phyloP scores from a whole-genome alignment of 73 alveolate genomes.

The Loxodes magnus region DNA sequence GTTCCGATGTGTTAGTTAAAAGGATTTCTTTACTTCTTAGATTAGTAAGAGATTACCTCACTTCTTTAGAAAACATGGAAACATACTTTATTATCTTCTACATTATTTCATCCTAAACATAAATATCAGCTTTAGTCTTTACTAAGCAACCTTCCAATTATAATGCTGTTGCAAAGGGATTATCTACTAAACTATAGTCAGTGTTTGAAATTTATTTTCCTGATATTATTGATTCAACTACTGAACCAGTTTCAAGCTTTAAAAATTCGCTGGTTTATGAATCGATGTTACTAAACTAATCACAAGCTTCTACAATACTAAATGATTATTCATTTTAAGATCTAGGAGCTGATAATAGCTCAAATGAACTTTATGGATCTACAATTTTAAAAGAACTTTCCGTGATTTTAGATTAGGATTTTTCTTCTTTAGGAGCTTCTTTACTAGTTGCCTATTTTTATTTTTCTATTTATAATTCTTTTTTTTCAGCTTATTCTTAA shows the following conservation, averaged over 20 bases:
- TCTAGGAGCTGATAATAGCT: too few relatives aligned
- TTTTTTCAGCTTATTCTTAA: too few relatives aligned
- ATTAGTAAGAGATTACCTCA: conserved; percentile 28
- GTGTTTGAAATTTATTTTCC: neutral
- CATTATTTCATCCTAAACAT: conserved; percentile 64
- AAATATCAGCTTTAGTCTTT: conserved; percentile 52
- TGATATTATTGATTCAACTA: neutral
- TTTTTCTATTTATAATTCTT: too few relatives aligned
- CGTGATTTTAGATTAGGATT: too few relatives aligned
- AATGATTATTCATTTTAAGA: too few relatives aligned
- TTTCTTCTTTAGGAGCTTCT: too few relatives aligned
- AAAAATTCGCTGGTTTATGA: too few relatives aligned
- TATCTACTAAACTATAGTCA: conserved; percentile 2
- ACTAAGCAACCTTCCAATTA: conserved; percentile 18
- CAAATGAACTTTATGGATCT: too few relatives aligned
- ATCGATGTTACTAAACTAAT: too few relatives aligned
- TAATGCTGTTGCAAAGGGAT: conserved; percentile 5
- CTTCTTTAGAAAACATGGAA: conserved; percentile 68
- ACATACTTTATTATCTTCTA: conserved; percentile 63
- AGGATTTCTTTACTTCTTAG: conserved; percentile 49
- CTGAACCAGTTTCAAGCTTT: conserved; percentile 6
- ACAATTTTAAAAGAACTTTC: too few relatives aligned
- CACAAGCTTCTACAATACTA: too few relatives aligned
- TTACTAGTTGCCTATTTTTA: too few relatives aligned
- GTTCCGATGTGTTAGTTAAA: conserved; percentile 8